phyloP scores from a whole-genome alignment of 495 filamentous ascomycete species.

The Podospora pseudocomata region DNA sequence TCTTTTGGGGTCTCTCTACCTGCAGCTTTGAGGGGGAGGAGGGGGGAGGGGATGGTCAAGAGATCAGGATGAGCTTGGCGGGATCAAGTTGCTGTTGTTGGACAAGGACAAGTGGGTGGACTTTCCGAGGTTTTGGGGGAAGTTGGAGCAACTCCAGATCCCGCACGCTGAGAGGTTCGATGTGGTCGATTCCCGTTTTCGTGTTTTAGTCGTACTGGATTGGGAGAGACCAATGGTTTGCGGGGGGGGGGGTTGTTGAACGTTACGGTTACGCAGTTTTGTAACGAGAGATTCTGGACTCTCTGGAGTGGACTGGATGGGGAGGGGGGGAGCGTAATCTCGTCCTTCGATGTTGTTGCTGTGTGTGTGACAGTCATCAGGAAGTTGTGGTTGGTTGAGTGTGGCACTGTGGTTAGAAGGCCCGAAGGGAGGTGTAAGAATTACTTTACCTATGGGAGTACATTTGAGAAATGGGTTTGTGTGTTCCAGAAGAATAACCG shows the following conservation, averaged over 20 bases:
- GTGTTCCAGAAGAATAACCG: not conserved
- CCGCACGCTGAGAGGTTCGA: not conserved
- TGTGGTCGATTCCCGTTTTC: constrained; percentile 11
- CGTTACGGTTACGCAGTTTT: not conserved
- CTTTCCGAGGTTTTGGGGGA: not conserved
- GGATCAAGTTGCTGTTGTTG: not conserved
- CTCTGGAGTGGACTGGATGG: not conserved
- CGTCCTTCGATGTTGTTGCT: not conserved
- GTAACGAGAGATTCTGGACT: not conserved
- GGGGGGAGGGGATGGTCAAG: not conserved
- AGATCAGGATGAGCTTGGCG: not conserved
- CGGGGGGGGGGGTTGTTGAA: not conserved
- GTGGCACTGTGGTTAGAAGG: not conserved
- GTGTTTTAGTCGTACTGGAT: constrained; percentile 4
- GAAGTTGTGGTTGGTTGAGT: not conserved
- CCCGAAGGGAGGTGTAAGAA: not conserved
- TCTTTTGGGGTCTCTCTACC: not conserved
- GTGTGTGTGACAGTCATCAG: not conserved
- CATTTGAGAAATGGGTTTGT: not conserved
- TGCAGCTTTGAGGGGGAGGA: not conserved
- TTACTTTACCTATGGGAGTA: not conserved
- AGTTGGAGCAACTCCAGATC: constrained; percentile 5
- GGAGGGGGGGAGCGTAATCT: not conserved
- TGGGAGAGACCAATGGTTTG: not conserved
- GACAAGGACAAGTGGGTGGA: not conserved